Evolutionary conservation across 257 asterid species (phyloP).

Genomic region (Rehmannia glutinosa): DNA sequence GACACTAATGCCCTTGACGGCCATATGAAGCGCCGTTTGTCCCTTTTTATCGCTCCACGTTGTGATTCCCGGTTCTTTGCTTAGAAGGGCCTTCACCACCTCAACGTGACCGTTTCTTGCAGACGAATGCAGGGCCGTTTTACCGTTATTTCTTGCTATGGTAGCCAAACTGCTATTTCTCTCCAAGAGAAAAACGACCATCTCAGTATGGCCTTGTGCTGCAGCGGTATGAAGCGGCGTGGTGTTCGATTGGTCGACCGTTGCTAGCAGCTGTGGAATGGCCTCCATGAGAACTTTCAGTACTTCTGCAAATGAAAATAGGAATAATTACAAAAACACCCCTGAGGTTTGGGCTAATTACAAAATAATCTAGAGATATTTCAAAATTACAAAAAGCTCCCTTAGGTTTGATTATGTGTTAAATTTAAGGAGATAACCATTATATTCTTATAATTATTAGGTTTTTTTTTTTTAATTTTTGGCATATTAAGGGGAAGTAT

Average conservation of each 20-base stretch:
- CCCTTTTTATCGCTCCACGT: conserved; percentile 73
- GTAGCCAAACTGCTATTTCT: conserved; percentile 54
- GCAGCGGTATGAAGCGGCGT: conserved; percentile 69
- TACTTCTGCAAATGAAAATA: conserved; percentile 37
- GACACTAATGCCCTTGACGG: conserved; percentile 54
- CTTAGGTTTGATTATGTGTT: too few species aligned
- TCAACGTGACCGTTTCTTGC: conserved; percentile 63
- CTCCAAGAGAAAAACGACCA: conserved; percentile 59
- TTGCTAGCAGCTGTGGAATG: conserved; percentile 57
- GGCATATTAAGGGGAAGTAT: too few species aligned
- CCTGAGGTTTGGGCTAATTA: too few species aligned
- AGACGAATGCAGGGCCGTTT: conserved; percentile 69
- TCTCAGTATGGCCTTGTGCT: conserved; percentile 65
- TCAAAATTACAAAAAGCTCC: too few species aligned
- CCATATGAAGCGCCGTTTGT: conserved; percentile 88
- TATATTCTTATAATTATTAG: too few species aligned
- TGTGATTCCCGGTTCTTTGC: conserved; percentile 52
- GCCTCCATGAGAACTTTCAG: conserved; percentile 55
- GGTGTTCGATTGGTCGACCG: conserved; percentile 69
- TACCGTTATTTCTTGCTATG: conserved; percentile 64
- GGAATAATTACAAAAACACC: background rate
- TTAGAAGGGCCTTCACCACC: conserved; percentile 59
- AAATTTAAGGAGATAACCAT: too few species aligned
- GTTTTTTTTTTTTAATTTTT: too few species aligned
- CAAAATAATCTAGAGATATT: too few species aligned